Percentiles rank a stretch among this genome's conserved stretches.
phyloP scores from a whole-genome alignment of 2,329 filamentous ascomycete genomes.

The Didymella pinodella region DNA sequence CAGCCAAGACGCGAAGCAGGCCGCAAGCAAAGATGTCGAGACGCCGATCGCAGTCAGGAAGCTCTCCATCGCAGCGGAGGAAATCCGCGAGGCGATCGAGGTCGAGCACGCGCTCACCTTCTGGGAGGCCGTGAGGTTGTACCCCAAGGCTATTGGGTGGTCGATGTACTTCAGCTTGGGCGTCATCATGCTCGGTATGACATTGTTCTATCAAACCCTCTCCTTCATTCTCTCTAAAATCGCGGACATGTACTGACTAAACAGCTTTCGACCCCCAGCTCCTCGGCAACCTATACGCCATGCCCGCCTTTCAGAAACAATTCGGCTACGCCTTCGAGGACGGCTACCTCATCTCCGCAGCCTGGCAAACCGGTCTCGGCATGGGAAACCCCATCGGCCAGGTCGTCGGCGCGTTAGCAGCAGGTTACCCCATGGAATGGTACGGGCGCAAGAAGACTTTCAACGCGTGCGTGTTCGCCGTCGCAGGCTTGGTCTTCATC shows the following conservation, averaged over 20 bases:
- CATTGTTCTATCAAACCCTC: too few species aligned
- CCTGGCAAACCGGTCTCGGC: constrained; percentile 52
- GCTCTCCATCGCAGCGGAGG: constrained; percentile 27
- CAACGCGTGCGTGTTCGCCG: constrained; percentile 22
- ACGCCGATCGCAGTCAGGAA: constrained; percentile 14
- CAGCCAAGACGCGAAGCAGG: neutral
- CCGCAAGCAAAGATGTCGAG: constrained; percentile 9
- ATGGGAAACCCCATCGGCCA: constrained; percentile 66
- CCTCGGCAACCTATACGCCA: constrained; percentile 68
- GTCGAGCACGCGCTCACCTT: constrained; percentile 49
- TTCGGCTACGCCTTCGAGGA: constrained; percentile 58
- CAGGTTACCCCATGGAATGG: constrained; percentile 46
- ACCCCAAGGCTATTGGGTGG: constrained; percentile 61
- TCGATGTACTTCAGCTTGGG: constrained; percentile 67
- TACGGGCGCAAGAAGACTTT: constrained; percentile 37
- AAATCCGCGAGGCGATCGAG: constrained; percentile 47
- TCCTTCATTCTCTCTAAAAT: neutral
- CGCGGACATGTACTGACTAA: constrained; percentile 3
- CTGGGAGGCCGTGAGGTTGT: constrained; percentile 52
- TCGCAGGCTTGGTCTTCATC: constrained; percentile 62
- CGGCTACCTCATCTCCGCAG: constrained; percentile 47
- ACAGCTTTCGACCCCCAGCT: constrained; percentile 69
- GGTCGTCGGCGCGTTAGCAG: constrained; percentile 61
- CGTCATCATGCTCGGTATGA: constrained; percentile 63
- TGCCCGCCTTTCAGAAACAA: constrained; percentile 63